Conservation (phyloP, 805 yeast genomes). For the Wickerhamiella azymoides region DNA sequence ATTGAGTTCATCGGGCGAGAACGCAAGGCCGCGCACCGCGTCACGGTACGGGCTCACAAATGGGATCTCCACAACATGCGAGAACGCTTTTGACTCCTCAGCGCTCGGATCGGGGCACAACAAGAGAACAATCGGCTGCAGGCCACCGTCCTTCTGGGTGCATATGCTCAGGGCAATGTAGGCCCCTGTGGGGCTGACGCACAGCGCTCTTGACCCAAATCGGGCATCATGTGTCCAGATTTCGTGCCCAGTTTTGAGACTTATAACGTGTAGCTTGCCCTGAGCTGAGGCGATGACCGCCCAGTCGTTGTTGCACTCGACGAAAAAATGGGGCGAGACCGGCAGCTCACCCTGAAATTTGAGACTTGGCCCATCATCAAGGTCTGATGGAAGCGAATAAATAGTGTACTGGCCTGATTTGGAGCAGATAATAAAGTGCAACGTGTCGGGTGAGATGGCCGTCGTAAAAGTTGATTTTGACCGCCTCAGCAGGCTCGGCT, state of each 20-base stretch:
- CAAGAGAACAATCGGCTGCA: conserved; percentile 61
- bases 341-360: conserved; percentile 53
- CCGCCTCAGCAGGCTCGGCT: background rate
- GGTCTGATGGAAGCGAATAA: conserved; percentile 34
- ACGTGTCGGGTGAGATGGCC: conserved; percentile 49
- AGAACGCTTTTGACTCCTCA: conserved; percentile 12
- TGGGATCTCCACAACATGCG: conserved; percentile 43
- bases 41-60: conserved; percentile 78
- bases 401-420: conserved; percentile 59
- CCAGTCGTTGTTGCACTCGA: conserved; percentile 38
- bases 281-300: conserved; percentile 58
- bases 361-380: conserved; percentile 38
- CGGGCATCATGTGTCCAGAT: conserved; percentile 55
- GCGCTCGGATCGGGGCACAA: conserved; percentile 27
- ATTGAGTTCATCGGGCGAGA: conserved; percentile 58
- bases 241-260: conserved; percentile 45
- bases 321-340: conserved; percentile 6
- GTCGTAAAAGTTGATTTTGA: conserved; percentile 30
- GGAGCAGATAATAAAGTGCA: conserved; percentile 49
- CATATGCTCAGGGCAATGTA: conserved; percentile 73
- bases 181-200: conserved; percentile 49
- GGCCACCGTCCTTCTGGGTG: conserved; percentile 46
- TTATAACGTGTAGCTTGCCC: conserved; percentile 56
- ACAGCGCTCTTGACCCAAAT: conserved; percentile 68
- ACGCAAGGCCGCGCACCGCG: conserved; percentile 60